These are phyloP conservation scores for Vaccinium darrowii DNA, from an alignment of 148 eudicot species.

Conservation along the genomic window DNA sequence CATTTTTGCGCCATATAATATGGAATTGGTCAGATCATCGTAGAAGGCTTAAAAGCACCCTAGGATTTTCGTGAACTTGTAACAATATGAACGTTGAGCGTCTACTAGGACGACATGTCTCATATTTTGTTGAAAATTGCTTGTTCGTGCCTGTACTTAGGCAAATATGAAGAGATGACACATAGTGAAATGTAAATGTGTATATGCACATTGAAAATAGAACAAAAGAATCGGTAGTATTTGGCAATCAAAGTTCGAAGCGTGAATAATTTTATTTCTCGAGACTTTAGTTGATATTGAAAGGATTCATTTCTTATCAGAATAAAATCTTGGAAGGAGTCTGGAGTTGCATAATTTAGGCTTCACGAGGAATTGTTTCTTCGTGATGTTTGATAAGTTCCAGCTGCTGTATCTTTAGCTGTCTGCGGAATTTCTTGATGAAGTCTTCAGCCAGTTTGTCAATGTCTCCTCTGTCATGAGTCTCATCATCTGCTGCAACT, in stretches of 20 bases:
- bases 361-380: not conserved
- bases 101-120: not conserved
- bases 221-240: not conserved
- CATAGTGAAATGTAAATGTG: not conserved
- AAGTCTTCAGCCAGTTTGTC: constrained; percentile 15
- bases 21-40: not conserved
- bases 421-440: constrained; percentile 11
- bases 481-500: not conserved
- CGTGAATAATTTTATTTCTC: not conserved
- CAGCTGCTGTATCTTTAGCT: constrained; percentile 15
- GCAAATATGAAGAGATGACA: not conserved
- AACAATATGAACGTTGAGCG: not conserved
- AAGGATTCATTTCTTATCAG: not conserved
- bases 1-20: not conserved
- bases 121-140: not conserved
- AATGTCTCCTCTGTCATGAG: not conserved
- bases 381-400: not conserved
- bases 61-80: not conserved
- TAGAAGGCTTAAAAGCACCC: not conserved
- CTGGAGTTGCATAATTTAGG: not conserved
- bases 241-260: not conserved
- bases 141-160: not conserved
- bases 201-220: not conserved
- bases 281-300: not conserved
- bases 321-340: not conserved